A percentile compares a stretch with the other conserved stretches of the same genome.
phyloP scores from a whole-genome alignment of 768 basidiomycete species.

The Russula earlei region DNA sequence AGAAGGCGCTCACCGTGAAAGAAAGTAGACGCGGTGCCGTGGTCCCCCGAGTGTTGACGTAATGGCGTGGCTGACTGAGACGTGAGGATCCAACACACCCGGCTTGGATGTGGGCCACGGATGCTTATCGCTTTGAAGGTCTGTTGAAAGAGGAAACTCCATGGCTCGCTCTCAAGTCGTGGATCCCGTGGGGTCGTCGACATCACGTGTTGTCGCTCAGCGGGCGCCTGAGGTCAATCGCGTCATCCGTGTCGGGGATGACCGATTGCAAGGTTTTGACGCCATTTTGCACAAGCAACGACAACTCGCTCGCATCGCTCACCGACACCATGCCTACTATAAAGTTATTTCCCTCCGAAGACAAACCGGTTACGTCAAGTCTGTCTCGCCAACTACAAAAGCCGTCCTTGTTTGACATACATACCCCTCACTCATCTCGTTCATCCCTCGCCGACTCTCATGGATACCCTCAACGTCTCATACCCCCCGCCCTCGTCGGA shows the following conservation, averaged over 20 bases:
- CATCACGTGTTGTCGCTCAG: too few species aligned
- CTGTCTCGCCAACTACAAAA: slow-evolving; percentile 3
- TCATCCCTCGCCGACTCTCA: not conserved
- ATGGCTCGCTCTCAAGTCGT: too few species aligned
- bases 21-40: too few species aligned
- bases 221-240: not conserved
- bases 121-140: too few species aligned
- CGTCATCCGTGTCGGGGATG: slow-evolving; percentile 5
- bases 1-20: too few species aligned
- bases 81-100: too few species aligned
- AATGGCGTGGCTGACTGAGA: too few species aligned
- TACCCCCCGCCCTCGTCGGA: not conserved
- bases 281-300: slow-evolving; percentile 14
- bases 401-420: not conserved
- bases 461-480: not conserved
- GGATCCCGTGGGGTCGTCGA: too few species aligned
- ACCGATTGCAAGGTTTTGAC: slow-evolving; percentile 9
- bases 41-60: too few species aligned
- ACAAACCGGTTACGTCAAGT: not conserved
- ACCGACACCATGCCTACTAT: not conserved
- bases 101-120: too few species aligned
- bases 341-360: not conserved
- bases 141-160: too few species aligned
- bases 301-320: not conserved
- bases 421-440: not conserved